These are phyloP conservation scores for Ogataea pignaliae DNA, from an alignment of 805 yeast species.

Conservation along the genomic window DNA sequence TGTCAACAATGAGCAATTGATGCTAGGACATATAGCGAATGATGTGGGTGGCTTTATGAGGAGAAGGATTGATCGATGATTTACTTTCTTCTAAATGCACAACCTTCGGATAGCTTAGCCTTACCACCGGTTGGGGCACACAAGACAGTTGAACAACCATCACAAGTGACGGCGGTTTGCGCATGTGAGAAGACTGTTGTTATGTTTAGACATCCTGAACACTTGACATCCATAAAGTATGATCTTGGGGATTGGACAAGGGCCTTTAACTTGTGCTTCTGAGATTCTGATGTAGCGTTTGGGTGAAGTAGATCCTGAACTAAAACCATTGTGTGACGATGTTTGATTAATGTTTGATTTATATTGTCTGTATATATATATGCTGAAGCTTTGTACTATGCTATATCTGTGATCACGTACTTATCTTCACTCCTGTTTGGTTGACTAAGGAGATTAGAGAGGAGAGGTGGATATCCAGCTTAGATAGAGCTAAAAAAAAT, in stretches of 20 bases:
- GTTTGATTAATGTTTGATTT: not conserved
- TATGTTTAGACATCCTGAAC: slow-evolving; percentile 99
- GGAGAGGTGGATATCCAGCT: too few species aligned
- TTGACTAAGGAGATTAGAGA: too few species aligned
- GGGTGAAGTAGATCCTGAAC: slow-evolving; percentile 99
- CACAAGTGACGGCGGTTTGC: slow-evolving; percentile 99
- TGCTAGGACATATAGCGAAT: too few species aligned
- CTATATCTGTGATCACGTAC: too few species aligned
- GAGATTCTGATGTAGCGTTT: slow-evolving; percentile 92
- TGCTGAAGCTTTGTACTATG: too few species aligned
- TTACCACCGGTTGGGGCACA: slow-evolving; percentile 99
- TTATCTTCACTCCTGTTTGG: too few species aligned
- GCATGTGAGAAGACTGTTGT: slow-evolving; percentile 99
- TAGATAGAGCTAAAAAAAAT: too few species aligned
- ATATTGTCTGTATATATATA: not conserved
- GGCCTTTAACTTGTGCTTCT: slow-evolving; percentile 95
- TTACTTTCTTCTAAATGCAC: slow-evolving; percentile 99
- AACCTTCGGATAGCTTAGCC: slow-evolving; percentile 99
- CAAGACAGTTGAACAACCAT: slow-evolving; percentile 95
- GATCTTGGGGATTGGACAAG: slow-evolving; percentile 98
- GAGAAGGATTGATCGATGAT: not conserved
- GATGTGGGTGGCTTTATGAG: too few species aligned
- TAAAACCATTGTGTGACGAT: slow-evolving; percentile 59
- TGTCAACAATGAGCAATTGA: too few species aligned
- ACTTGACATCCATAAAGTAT: slow-evolving; percentile 99